Evolutionary conservation across 192 early-diverging fungal genomes (phyloP), one percentile per base, ranked within the genome.

Genomic region (Dispira simplex): DNA sequence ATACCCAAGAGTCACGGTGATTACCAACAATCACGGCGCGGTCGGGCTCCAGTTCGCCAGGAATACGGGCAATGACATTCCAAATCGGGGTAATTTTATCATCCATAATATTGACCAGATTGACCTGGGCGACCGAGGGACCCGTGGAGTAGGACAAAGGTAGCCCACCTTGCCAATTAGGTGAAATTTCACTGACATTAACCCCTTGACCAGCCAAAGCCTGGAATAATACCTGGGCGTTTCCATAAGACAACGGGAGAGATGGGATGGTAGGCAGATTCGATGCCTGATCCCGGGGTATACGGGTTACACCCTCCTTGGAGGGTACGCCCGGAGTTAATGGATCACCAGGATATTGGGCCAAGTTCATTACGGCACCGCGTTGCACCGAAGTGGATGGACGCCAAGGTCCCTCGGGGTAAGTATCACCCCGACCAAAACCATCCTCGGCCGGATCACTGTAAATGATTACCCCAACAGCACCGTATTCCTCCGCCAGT

Each of bases 391-490:
- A 78, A 11, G 79, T 73, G 46, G 73, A 64, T 28, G 81, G 72
- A 11, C 84, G 74, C 81, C 78, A 82, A 16, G 83, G 81, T 0
- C 81, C 83, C 1, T 73, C 68, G 0, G 81, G 82, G 59, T 85
- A 85, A 10, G 75, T 70, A 2, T 66, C 59, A 25, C 78, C 78
- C 54, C 44, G 68, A 14, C 26, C 63, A 44, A 72, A 79, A 12
- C 84, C 84, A 60, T 85, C 84, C 46, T 86, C 81, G 45, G 66
- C 66, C 6, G 84, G 84, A 58, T 86, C 84, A 16, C 79, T 76
- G 68, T 83, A 86, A 25, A 86, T 70, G 4, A 86, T 62, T 60
- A 74, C 73, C 11, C 81, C 84, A 0, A 65, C 66, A 18, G 78
- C 78, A 8, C 83, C 83, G 20, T 66, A 64, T 13, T 68, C 45